Evolutionary conservation across 805 yeast genomes (phyloP).

Genomic region (Monosporozyma servazzii): DNA sequence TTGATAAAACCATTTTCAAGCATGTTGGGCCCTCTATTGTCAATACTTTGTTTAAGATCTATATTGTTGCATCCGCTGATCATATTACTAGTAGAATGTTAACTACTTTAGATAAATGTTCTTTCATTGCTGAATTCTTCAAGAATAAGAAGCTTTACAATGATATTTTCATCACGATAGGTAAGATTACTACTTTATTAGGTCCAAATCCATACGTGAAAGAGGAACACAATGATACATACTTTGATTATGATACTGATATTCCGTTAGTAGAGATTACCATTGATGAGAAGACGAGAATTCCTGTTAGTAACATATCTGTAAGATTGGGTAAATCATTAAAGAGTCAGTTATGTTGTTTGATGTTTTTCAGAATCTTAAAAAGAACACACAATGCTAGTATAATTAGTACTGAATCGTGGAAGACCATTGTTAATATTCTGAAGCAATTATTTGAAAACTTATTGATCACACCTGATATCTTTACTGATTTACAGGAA

Average conservation of each 20-base stretch:
- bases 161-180: slow-evolving; percentile 52
- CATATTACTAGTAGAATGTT: slow-evolving; percentile 79
- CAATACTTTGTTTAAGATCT: slow-evolving; percentile 64
- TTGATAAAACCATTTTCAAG: slow-evolving; percentile 66
- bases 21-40: slow-evolving; percentile 55
- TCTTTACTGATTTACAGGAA: slow-evolving; percentile 57
- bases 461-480: slow-evolving; percentile 57
- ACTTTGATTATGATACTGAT: slow-evolving; percentile 17
- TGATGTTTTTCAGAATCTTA: slow-evolving; percentile 72
- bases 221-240: slow-evolving; percentile 12
- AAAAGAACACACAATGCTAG: slow-evolving; percentile 46
- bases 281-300: slow-evolving; percentile 43
- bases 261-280: slow-evolving; percentile 35
- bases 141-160: slow-evolving; percentile 50
- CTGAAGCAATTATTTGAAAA: slow-evolving; percentile 60
- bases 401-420: slow-evolving; percentile 33
- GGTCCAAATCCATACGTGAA: slow-evolving; percentile 10
- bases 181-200: slow-evolving; percentile 61
- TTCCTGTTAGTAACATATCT: slow-evolving; percentile 74
- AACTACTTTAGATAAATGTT: slow-evolving; percentile 79
- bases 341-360: slow-evolving; percentile 83
- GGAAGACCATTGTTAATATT: slow-evolving; percentile 54
- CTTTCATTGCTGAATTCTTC: slow-evolving; percentile 63
- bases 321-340: slow-evolving; percentile 83
- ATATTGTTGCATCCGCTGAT: slow-evolving; percentile 84